These are phyloP conservation scores for Perilla frutescens DNA, from an alignment of 257 asterid genomes.

Conservation along the genomic window DNA sequence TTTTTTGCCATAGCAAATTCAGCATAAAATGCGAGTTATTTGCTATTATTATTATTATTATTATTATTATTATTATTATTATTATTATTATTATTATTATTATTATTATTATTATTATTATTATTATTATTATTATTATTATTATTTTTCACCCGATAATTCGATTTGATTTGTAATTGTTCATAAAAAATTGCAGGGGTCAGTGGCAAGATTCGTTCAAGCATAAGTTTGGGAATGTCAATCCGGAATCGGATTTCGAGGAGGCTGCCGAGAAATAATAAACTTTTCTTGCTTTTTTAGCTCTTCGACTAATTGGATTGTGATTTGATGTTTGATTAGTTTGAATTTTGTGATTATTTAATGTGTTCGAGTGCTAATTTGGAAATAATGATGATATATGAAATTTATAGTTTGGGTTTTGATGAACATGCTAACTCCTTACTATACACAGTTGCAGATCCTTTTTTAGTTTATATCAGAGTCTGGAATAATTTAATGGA, in stretches of 20 bases:
- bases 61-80: too few species aligned
- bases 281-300: background rate
- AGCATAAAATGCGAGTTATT: background rate
- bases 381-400: constrained; percentile 19
- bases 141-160: background rate
- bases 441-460: background rate
- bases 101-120: too few species aligned
- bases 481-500: background rate
- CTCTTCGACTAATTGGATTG: constrained; percentile 2
- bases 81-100: too few species aligned
- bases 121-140: too few species aligned
- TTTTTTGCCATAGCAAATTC: constrained; percentile 25
- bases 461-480: background rate
- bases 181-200: constrained; percentile 51
- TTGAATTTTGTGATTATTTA: background rate
- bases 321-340: constrained; percentile 14
- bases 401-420: background rate
- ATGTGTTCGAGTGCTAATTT: constrained; percentile 6
- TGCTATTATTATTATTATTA: too few species aligned
- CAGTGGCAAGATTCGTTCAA: constrained; percentile 83
- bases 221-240: constrained; percentile 65
- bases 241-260: constrained; percentile 38
- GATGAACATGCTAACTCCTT: background rate
- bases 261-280: constrained; percentile 37
- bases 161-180: constrained; percentile 8